Percentiles rank a stretch among this genome's conserved stretches.
These are phyloP conservation scores for Citrus unshiu DNA, from an alignment of 345 rosid genomes.

Conservation along the genomic window DNA sequence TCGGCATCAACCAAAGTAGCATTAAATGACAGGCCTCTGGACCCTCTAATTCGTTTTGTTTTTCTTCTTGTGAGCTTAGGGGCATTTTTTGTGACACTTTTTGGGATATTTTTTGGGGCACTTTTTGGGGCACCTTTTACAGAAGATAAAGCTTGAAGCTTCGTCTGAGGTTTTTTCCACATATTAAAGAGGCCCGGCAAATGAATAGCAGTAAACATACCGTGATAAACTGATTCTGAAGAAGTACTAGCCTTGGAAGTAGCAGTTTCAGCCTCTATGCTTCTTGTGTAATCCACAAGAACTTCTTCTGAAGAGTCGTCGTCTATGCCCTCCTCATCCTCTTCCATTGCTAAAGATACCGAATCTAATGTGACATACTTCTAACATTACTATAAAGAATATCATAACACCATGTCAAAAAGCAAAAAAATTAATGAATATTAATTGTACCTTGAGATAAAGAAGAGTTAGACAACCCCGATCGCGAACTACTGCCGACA, in stretches of 20 bases:
- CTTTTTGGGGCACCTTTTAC: neutral
- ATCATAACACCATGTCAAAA: neutral
- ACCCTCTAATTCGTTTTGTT: constrained; percentile 56
- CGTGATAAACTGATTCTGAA: constrained; percentile 37
- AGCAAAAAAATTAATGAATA: neutral
- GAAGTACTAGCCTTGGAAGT: constrained; percentile 56
- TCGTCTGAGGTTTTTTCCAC: constrained; percentile 51
- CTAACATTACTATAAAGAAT: neutral
- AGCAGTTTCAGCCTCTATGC: constrained; percentile 37
- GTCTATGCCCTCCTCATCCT: constrained; percentile 5
- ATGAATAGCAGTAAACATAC: constrained; percentile 14
- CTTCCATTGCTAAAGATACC: constrained; percentile 18
- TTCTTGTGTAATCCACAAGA: constrained; percentile 32
- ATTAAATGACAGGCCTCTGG: constrained; percentile 37
- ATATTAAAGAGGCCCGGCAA: constrained; percentile 60
- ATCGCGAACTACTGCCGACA: constrained; percentile 32
- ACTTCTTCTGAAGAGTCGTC: constrained; percentile 18
- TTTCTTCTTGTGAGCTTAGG: constrained; percentile 69
- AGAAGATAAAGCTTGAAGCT: constrained; percentile 45
- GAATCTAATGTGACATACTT: constrained; percentile 25
- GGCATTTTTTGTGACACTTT: constrained; percentile 22
- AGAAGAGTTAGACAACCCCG: constrained; percentile 46
- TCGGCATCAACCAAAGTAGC: constrained; percentile 52
- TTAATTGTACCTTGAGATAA: constrained; percentile 39
- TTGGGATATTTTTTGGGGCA: neutral